Conservation (phyloP, 2,329 filamentous ascomycete genomes). For the Arthrobotrys conoides region DNA sequence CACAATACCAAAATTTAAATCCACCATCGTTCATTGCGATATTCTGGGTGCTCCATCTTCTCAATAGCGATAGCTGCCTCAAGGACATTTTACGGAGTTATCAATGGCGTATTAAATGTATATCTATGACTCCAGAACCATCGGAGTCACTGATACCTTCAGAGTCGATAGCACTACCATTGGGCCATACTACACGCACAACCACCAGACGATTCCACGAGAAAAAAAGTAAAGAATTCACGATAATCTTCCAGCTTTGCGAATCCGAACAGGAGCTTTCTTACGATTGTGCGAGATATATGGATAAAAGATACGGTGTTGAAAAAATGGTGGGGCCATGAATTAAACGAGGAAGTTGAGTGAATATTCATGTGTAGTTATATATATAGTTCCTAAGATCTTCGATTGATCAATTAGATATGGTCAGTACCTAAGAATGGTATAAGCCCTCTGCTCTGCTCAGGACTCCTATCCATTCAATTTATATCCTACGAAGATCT, state of each 20-base stretch:
- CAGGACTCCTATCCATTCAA: too few species aligned
- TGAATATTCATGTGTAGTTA: not conserved
- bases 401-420: too few species aligned
- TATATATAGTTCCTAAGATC: too few species aligned
- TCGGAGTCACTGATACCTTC: too few species aligned
- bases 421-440: too few species aligned
- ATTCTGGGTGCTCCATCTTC: slow-evolving; percentile 2
- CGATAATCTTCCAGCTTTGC: not conserved
- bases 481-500: too few species aligned
- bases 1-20: not conserved
- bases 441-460: too few species aligned
- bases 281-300: not conserved
- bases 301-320: slow-evolving; percentile 9
- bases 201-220: too few species aligned
- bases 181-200: not conserved
- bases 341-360: slow-evolving; percentile 11
- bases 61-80: slow-evolving; percentile 3
- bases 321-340: slow-evolving; percentile 19
- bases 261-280: not conserved
- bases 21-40: not conserved
- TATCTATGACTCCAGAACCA: too few species aligned
- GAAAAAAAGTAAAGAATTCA: not conserved
- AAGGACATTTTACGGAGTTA: not conserved
- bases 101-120: slow-evolving; percentile 1
- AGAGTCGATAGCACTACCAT: too few species aligned